Evolutionary conservation across 495 filamentous ascomycete species (phyloP).

Genomic region (Lichenothelia convexa): DNA sequence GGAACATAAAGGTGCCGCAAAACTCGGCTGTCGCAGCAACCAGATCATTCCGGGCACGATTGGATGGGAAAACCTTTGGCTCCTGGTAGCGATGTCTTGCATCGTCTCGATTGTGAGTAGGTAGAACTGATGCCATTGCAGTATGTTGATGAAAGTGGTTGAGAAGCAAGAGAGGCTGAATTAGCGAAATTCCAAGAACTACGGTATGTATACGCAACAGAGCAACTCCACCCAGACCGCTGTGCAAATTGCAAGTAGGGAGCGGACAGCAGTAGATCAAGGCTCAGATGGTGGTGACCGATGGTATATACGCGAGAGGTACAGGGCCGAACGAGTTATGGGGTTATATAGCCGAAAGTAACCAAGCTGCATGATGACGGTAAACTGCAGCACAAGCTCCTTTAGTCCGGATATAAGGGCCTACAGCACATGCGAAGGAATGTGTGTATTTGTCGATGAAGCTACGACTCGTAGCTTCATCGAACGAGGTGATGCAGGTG

Average conservation of each 20-base stretch:
- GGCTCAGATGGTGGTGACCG: too few relatives aligned
- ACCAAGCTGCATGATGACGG: too few relatives aligned
- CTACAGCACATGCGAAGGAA: too few relatives aligned
- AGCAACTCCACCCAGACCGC: neutral
- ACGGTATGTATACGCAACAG: neutral
- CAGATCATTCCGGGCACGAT: conserved; percentile 27
- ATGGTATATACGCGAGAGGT: too few relatives aligned
- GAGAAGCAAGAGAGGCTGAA: neutral
- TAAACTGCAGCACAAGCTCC: too few relatives aligned
- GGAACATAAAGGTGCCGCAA: conserved; percentile 65
- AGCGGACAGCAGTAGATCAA: neutral
- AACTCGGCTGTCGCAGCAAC: conserved; percentile 52
- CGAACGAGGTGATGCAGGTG: too few relatives aligned
- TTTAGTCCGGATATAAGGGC: too few relatives aligned
- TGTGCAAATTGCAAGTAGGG: neutral
- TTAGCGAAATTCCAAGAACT: neutral
- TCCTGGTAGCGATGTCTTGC: neutral
- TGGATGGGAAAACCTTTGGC: conserved; percentile 1
- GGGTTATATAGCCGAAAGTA: too few relatives aligned
- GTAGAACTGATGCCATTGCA: neutral
- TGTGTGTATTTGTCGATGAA: too few relatives aligned
- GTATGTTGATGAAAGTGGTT: neutral
- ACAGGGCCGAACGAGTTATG: too few relatives aligned
- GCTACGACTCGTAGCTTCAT: too few relatives aligned
- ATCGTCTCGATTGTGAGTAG: neutral